A percentile compares a stretch with the other conserved stretches of the same genome.
These are phyloP conservation scores for Capniomyces stellatus DNA, from an alignment of 371 early-diverging fungal species.

Conservation along the genomic window DNA sequence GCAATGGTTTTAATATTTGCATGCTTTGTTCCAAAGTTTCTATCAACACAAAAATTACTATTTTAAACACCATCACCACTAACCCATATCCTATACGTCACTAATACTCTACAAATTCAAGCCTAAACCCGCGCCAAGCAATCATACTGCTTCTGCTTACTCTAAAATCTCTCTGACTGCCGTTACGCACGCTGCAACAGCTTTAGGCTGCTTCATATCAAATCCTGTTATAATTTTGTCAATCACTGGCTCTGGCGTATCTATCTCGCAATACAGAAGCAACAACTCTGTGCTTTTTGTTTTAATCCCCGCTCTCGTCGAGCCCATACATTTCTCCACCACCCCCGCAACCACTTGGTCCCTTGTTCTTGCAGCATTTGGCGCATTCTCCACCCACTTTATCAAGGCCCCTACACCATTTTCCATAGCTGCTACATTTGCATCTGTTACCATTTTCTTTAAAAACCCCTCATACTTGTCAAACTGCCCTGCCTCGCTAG, in stretches of 20 bases:
- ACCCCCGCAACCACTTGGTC: slow-evolving; percentile 54
- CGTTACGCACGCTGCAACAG: slow-evolving; percentile 54
- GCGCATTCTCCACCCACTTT: slow-evolving; percentile 65
- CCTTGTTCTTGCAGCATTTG: slow-evolving; percentile 50
- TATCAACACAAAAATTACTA: background rate
- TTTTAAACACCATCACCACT: background rate
- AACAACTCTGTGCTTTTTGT: slow-evolving; percentile 58
- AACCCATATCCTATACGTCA: background rate
- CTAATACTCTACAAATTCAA: too few relatives aligned
- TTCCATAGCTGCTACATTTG: slow-evolving; percentile 86
- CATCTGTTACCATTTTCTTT: slow-evolving; percentile 63
- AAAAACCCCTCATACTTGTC: slow-evolving; percentile 43
- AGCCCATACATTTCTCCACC: slow-evolving; percentile 75
- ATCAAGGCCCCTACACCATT: slow-evolving; percentile 54
- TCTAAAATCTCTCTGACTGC: slow-evolving; percentile 53
- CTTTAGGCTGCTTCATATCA: slow-evolving; percentile 78
- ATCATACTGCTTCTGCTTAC: too few relatives aligned
- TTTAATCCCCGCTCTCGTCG: slow-evolving; percentile 64
- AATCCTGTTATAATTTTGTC: slow-evolving; percentile 45
- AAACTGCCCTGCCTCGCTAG: slow-evolving; percentile 38
- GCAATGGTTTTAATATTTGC: slow-evolving; percentile 61
- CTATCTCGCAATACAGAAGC: slow-evolving; percentile 71
- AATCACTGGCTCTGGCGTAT: slow-evolving; percentile 62
- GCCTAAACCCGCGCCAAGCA: too few relatives aligned
- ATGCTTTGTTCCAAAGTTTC: slow-evolving; percentile 53